Base-by-base conservation (phyloP, 2,329 filamentous ascomycete species). In the Sarocladium brachiariae region DNA sequence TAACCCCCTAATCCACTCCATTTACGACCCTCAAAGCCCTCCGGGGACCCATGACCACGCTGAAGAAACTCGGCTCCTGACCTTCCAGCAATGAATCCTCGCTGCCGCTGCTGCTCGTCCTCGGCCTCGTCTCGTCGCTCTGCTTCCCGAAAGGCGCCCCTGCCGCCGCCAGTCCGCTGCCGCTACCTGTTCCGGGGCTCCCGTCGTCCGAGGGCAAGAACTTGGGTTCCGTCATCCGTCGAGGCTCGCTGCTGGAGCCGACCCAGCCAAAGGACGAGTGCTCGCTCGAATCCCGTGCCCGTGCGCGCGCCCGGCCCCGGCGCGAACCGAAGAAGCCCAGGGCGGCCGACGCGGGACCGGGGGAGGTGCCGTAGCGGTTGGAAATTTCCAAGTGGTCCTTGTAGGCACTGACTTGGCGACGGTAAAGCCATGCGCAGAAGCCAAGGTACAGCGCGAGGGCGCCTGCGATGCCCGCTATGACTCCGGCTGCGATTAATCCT, bases 381-480 rank as follows among this genome's bases (percentile, higher is more conserved):
- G 78, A 71, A 59, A 84, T 77, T 1, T 81, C 80, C 27, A 87
- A 77, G 61, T 89, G 86, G 30, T 77, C 72, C 65, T 84, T 83
- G 72, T 89, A 90, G 9, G 86, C 77, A 25, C 70, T 66, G 14
- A 89, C 76, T 63, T 87, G 85, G 46, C 83, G 82, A 24, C 84
- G 76, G 70, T 89, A 89, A 7, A 90, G 70, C 79, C 83, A 89
- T 16, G 79, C 76, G 65, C 83, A 87, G 70, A 86, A 88, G 41
- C 80, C 83, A 11, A 87, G 75, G 62, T 87, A 88, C 2, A 70
- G 68, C 2, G 82, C 83, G 0, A 81, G 59, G 16, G 86, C 58
- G 45, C 80, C 79, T 4, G 86, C 73, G 3, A 84, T 60, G n/a
- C 82, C 84, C 0, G 86, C 86, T 27, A 89, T 70, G 18, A 84